A percentile compares a stretch with the other conserved stretches of the same genome.
Conservation (phyloP, 768 basidiomycete genomes). For the Boletus pseudo-olivaceus region DNA sequence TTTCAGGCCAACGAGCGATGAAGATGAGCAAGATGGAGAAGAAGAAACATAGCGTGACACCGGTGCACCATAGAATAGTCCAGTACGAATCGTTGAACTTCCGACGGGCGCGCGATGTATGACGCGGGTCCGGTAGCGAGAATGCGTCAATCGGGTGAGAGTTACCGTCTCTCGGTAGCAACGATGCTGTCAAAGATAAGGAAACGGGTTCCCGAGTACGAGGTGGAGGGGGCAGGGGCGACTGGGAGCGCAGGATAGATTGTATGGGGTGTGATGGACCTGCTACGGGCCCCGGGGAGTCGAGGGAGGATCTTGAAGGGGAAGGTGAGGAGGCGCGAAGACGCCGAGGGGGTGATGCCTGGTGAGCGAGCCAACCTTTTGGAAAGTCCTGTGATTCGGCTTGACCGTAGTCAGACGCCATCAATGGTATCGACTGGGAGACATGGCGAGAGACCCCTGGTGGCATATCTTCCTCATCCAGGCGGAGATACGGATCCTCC, state of each 20-base stretch:
- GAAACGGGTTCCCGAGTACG: conserved; percentile 47
- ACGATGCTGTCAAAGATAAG: conserved; percentile 74
- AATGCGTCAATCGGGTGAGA: conserved; percentile 67
- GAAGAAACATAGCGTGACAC: conserved; percentile 57
- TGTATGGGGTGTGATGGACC: conserved; percentile 28
- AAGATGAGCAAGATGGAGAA: conserved; percentile 66
- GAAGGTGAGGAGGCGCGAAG: conserved; percentile 42
- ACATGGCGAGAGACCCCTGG: conserved; percentile 35
- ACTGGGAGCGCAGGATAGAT: conserved; percentile 36
- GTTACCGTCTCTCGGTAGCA: conserved; percentile 70
- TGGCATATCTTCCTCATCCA: conserved; percentile 63
- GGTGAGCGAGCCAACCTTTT: conserved; percentile 70
- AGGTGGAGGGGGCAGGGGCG: conserved; percentile 37
- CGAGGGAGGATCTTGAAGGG: conserved; percentile 31
- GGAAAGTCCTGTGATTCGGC: conserved; percentile 42
- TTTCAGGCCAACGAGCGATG: conserved; percentile 43
- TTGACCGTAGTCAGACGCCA: conserved; percentile 32
- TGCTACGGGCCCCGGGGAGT: conserved; percentile 33
- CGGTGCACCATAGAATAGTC: conserved; percentile 64
- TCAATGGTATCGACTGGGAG: conserved; percentile 36
- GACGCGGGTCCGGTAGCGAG: conserved; percentile 72
- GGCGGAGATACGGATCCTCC: conserved; percentile 73
- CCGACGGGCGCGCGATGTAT: conserved; percentile 57
- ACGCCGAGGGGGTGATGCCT: conserved; percentile 56
- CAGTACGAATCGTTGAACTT: conserved; percentile 74